phyloP scores from a whole-genome alignment of 2,329 filamentous ascomycete species.

The Cadophora sp. region DNA sequence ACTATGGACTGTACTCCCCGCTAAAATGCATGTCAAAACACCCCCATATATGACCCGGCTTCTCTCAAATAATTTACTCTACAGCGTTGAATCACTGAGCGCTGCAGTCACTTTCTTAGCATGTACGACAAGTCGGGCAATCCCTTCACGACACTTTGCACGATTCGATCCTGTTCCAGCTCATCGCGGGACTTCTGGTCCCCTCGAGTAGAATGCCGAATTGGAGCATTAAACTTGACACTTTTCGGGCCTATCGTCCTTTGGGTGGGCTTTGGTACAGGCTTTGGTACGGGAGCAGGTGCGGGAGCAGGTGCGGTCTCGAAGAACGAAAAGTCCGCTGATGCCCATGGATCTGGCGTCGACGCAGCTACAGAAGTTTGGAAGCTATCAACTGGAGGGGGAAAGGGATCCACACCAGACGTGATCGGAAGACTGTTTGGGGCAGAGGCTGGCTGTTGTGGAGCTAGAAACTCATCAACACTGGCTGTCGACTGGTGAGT shows the following conservation, averaged over 20 bases:
- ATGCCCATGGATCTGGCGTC: constrained; percentile 43
- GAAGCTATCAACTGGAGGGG: neutral
- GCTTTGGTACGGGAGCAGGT: constrained; percentile 20
- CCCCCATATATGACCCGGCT: neutral
- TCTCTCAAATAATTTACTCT: constrained; percentile 1
- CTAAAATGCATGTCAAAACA: constrained; percentile 10
- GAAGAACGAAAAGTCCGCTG: constrained; percentile 47
- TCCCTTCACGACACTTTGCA: constrained; percentile 42
- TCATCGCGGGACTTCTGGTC: constrained; percentile 38
- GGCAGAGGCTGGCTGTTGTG: constrained; percentile 3
- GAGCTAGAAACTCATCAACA: constrained; percentile 20
- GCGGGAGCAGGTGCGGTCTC: constrained; percentile 33
- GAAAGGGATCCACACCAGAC: neutral
- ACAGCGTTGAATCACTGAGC: neutral
- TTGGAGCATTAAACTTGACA: constrained; percentile 15
- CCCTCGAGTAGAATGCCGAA: constrained; percentile 20
- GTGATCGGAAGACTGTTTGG: neutral
- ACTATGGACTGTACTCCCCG: neutral
- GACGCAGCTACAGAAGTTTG: neutral
- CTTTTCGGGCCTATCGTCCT: constrained; percentile 11
- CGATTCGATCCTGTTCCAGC: constrained; percentile 43
- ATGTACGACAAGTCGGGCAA: constrained; percentile 47
- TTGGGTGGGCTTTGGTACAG: neutral
- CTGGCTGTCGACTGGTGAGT: constrained; percentile 20
- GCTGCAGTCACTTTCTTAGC: constrained; percentile 37